Base-by-base conservation (phyloP, 2,329 filamentous ascomycete genomes). In the Aspergillus floridensis region DNA sequence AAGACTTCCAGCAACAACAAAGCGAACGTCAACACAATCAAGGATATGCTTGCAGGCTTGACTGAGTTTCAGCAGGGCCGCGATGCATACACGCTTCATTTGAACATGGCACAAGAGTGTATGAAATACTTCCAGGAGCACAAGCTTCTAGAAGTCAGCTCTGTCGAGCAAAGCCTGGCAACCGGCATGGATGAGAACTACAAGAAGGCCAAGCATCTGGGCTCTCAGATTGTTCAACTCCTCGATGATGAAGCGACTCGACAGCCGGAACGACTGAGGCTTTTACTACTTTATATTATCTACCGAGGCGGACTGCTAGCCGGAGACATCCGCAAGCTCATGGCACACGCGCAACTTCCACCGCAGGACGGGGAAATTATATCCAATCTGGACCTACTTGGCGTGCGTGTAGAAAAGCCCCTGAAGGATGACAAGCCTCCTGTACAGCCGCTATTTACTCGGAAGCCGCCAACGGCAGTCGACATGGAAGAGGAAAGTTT, bases 31-130 rank as follows among this genome's bases (percentile, higher is more conserved):
- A 96, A 93, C 76, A 89, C 91, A 26, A 96, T 99, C 76, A 92
- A 95, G 71, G 93, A 97, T 76, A 99, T 99, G 95, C 80, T 99
- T 78, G 95, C 92, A 14, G 93, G 93, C 8, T 79, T 99, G 60
- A 92, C 93, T 12, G 91, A 98, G 71, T 99, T 97, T 70, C 91
- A 96, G 70, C 90, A 96, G 75, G 91, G 95, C 82, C 97, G 98
- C 75, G 92, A 96, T 72, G 88, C 91, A 1, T 99, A 98, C 75
- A 95, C 93, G 0, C 80, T 99, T 56, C 95, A 99, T 76, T 81
- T 99, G 47, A 93, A 88, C 66, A 98, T 99, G 93, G 95, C 95
- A 1, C 90, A 97, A 73, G 92, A 96, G 73, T 96, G 92, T 73
- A 98, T 98, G 93, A 92, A 92, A 67, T 86, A 90, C 41, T 99